These are phyloP conservation scores for Suhomyces panamericanus DNA, from an alignment of 1,139 yeast genomes.

Conservation along the genomic window DNA sequence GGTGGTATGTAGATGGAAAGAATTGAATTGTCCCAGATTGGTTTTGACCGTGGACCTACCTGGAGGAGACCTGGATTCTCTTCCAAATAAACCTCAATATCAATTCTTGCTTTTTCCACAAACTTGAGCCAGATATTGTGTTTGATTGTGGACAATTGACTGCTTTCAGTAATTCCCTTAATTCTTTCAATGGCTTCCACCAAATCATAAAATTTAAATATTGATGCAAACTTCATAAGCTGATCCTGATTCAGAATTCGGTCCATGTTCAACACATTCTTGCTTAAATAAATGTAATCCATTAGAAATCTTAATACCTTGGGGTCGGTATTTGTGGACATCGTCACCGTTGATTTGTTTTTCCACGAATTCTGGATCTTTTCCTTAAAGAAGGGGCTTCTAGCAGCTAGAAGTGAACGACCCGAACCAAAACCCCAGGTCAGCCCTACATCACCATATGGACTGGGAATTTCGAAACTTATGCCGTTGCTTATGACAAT, in stretches of 20 bases:
- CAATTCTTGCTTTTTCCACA: conserved; percentile 49
- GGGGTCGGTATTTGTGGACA: conserved; percentile 25
- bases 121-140: conserved; percentile 46
- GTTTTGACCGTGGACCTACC: no score
- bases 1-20: no score
- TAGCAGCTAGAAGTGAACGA: conserved; percentile 42
- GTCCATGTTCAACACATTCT: conserved; percentile 29
- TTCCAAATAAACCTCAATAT: conserved; percentile 42
- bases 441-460: conserved; percentile 17
- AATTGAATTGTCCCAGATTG: no score
- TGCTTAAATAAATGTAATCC: conserved; percentile 53
- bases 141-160: conserved; percentile 41
- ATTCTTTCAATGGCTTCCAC: conserved; percentile 28
- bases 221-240: conserved; percentile 34
- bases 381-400: conserved; percentile 32
- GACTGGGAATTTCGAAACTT: conserved; percentile 27
- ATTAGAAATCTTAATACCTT: conserved; percentile 40
- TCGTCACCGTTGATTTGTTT: conserved; percentile 20
- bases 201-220: conserved; percentile 39
- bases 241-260: conserved; percentile 20
- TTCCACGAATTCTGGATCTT: conserved; percentile 32
- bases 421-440: conserved; percentile 30
- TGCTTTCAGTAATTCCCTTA: conserved; percentile 16
- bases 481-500: conserved; percentile 39
- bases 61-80: conserved; percentile 32